Percentiles rank a stretch among this genome's conserved stretches.
phyloP scores from a whole-genome alignment of 257 asterid species.

The Solanum acaule region DNA sequence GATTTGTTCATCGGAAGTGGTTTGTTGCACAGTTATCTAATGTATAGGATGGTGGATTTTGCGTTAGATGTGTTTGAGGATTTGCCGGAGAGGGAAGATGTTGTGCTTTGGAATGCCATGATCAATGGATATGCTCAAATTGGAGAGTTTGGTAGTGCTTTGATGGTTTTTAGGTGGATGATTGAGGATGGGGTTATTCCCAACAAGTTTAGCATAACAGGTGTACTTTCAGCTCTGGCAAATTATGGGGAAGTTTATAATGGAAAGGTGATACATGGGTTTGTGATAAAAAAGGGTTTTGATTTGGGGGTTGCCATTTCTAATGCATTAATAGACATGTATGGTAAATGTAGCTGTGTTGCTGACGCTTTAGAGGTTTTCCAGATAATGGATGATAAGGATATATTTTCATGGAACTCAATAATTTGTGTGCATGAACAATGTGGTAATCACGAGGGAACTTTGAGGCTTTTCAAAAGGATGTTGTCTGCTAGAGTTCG shows the following conservation, averaged over 20 bases:
- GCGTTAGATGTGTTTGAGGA: slow-evolving; percentile 55
- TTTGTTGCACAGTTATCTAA: slow-evolving; percentile 48
- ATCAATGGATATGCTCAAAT: slow-evolving; percentile 57
- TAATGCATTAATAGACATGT: slow-evolving; percentile 78
- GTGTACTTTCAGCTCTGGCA: slow-evolving; percentile 58
- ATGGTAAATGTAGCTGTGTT: slow-evolving; percentile 65
- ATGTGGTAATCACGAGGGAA: slow-evolving; percentile 61
- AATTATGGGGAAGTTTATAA: slow-evolving; percentile 40
- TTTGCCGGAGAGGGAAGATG: slow-evolving; percentile 53
- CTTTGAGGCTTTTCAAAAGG: slow-evolving; percentile 41
- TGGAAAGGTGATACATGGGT: slow-evolving; percentile 49
- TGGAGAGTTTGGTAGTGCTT: slow-evolving; percentile 38
- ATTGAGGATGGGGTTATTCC: slow-evolving; percentile 36
- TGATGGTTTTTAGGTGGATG: slow-evolving; percentile 46
- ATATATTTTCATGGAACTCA: slow-evolving; percentile 88
- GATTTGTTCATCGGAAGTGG: slow-evolving; percentile 73
- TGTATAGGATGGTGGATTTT: slow-evolving; percentile 34
- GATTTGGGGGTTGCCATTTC: slow-evolving; percentile 36
- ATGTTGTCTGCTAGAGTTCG: slow-evolving; percentile 41
- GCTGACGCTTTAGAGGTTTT: slow-evolving; percentile 45
- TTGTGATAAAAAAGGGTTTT: slow-evolving; percentile 44
- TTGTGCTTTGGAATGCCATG: slow-evolving; percentile 81
- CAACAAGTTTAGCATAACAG: slow-evolving; percentile 48
- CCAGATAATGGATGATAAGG: slow-evolving; percentile 43
- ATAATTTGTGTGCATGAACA: slow-evolving; percentile 59